Percentiles rank a stretch among this genome's conserved stretches.
Evolutionary conservation across 2,329 filamentous ascomycete genomes (phyloP).

Genomic region (Pyrenophora seminiperda): DNA sequence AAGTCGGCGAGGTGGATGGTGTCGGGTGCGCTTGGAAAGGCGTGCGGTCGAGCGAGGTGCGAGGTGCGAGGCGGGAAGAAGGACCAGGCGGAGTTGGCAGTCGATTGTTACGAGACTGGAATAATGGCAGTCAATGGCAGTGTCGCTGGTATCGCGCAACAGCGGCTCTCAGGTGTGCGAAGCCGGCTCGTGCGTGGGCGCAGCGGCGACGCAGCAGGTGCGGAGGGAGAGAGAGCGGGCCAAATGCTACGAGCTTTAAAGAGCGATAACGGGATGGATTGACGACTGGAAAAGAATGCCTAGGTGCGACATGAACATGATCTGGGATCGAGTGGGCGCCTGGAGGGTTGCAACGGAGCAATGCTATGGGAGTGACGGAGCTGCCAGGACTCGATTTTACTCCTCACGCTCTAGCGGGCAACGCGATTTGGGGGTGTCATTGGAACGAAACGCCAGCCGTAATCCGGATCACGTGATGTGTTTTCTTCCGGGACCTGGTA

Average conservation of each 20-base stretch:
- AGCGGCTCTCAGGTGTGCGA: conserved; percentile 13
- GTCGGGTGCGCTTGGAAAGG: conserved; percentile 19
- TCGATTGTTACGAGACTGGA: conserved; percentile 10
- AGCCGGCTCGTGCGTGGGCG: conserved; percentile 29
- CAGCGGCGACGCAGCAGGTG: conserved; percentile 37
- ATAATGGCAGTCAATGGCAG: conserved; percentile 18
- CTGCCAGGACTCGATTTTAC: conserved; percentile 36
- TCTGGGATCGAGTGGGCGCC: conserved; percentile 25
- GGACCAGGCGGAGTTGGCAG: conserved; percentile 15
- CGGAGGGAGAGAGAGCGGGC: conserved; percentile 46
- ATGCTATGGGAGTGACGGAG: conserved; percentile 33
- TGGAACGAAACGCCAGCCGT: conserved; percentile 23
- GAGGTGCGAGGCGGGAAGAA: conserved; percentile 19
- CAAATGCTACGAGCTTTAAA: conserved; percentile 48
- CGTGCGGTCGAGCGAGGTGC: conserved; percentile 17
- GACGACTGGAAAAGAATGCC: conserved; percentile 26
- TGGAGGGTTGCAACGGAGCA: conserved; percentile 28
- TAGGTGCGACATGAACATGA: conserved; percentile 36
- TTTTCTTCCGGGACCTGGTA: conserved; percentile 2
- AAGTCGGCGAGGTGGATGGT: conserved; percentile 10
- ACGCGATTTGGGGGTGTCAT: conserved; percentile 14
- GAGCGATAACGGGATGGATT: conserved; percentile 36
- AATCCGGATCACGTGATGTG: conserved; percentile 22
- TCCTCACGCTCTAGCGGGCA: conserved; percentile 27
- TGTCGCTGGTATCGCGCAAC: conserved; percentile 14